phyloP scores from a whole-genome alignment of 2,329 filamentous ascomycete species.

The Pseudonectria foliicola region DNA sequence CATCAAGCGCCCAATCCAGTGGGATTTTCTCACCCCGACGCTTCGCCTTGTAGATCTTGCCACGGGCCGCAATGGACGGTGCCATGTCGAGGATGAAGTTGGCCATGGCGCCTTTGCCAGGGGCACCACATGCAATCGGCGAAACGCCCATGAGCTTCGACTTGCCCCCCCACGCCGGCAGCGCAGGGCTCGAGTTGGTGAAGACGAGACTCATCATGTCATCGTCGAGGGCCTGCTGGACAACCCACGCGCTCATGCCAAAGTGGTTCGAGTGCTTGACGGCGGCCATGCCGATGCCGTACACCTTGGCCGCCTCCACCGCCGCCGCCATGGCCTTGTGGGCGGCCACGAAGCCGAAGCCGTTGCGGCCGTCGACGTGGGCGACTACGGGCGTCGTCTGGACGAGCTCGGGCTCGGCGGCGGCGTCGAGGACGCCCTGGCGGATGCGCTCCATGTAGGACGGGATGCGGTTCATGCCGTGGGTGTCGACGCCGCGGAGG shows the following conservation, averaged over 20 bases:
- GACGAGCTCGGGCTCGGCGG: constrained; percentile 49
- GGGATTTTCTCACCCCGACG: constrained; percentile 64
- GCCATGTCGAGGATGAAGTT: constrained; percentile 71
- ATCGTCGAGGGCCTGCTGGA: constrained; percentile 68
- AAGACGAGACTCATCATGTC: constrained; percentile 65
- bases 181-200: constrained; percentile 64
- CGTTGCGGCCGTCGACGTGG: constrained; percentile 60
- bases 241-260: constrained; percentile 76
- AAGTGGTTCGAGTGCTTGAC: constrained; percentile 76
- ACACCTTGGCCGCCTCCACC: constrained; percentile 55
- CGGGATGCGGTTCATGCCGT: constrained; percentile 69
- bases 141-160: constrained; percentile 66
- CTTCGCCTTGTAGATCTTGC: constrained; percentile 66
- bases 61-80: constrained; percentile 60
- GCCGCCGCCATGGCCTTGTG: constrained; percentile 59
- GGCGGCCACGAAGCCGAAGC: constrained; percentile 69
- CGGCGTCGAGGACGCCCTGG: constrained; percentile 58
- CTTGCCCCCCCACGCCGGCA: constrained; percentile 64
- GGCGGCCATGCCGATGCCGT: constrained; percentile 69
- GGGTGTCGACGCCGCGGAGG: constrained; percentile 71
- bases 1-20: constrained; percentile 66
- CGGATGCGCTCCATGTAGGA: constrained; percentile 70
- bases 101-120: constrained; percentile 45
- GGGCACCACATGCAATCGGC: constrained; percentile 70
- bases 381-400: constrained; percentile 65